Evolutionary conservation across 345 rosid genomes (phyloP), one percentile per base, ranked within the genome.

Genomic region (Lepidium sativum): DNA sequence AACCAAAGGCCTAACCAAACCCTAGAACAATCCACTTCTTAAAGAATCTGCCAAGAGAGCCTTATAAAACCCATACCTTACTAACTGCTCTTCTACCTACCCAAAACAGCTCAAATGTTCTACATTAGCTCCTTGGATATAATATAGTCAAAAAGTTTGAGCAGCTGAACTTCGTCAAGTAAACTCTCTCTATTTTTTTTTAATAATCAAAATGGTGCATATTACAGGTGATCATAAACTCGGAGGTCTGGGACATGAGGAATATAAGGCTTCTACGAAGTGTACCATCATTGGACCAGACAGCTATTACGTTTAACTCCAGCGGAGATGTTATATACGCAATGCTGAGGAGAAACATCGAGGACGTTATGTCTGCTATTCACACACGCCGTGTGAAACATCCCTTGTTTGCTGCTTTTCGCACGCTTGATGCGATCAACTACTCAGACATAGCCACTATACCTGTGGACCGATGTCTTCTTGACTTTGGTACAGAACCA

Each of bases 161-260:
- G n/a, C 41, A 40, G 49, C 59, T 51, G 48, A 63, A 51, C 39
- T 27, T 60, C 18, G 32, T 27, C 47, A 15, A 39, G 18, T 50
- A 3, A 9, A 49, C 33, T 7, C n/a, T n/a, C n/a, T 2, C 35
- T 69, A 59, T 59, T 39, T 50, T n/a, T n/a, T 27, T 35, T 52
- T 42, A 48, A 54, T 61, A 44, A 47, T 70, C 15, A 32, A 18
- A 43, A 41, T 41, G 31, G 41, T 66, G 3, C 9, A 54, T 52
- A 15, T 44, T 29, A 23, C 84, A 94, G 99, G 95, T 90, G 39
- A 88, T 94, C 32, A 86, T 90, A 66, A 94, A 94, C 75, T 88
- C 99, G 0, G 99, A 94, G 81, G 97, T 94, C 35, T 94, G 99
- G 99, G 99, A 94, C 80, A 78, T 94, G 52, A 78, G 97, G 55